Base-by-base conservation (phyloP, 179 eudicot species). In the Actinidia arguta region DNA sequence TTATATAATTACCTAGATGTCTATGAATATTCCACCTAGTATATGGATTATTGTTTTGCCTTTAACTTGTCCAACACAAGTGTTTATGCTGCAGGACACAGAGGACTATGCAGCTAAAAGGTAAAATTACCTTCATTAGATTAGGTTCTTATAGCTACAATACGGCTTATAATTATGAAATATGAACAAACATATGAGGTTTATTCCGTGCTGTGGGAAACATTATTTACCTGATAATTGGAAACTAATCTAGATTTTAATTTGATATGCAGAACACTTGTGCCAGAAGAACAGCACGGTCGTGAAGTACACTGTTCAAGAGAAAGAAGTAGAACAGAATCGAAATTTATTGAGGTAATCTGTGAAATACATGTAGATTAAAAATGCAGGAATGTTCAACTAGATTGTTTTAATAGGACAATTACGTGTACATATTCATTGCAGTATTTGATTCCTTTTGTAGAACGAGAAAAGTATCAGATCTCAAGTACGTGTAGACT, bases 391-490 rank as follows among this genome's bases (percentile, higher is more conserved):
- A n/a, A 64, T 22, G n/a, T 0, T 68, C 62, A 14, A 52, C 7
- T 68, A 46, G 18, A 39, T 78, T 48, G 20, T 58, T 8, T 75
- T 63, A 8, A 56, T 4, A 74, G 20, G 22, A 47, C 0, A 6
- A 51, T 24, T 36, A 50, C 8, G 18, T 61, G 52, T 52, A 5
- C 72, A 25, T 63, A 9, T 69, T 3, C 31, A 12, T 83, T 88
- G 92, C 95, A 96, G 99, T 96, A 94, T 89, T 74, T 95, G 83
- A 88, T 89, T 92, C 98, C 97, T 42, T 96, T 93, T 82, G 92
- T 93, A 83, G 98, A 95, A 88, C 92, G 83, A 87, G 96, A 96
- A 81, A 90, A 88, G 51, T 96, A 92, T 76, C 88, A 89, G 81
- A 85, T 96, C 46, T 62, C 98, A 47, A 88, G 73, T 39, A 87